Conservation (phyloP, 352 stramenopile genomes). For the Globisporangium barbulae region DNA sequence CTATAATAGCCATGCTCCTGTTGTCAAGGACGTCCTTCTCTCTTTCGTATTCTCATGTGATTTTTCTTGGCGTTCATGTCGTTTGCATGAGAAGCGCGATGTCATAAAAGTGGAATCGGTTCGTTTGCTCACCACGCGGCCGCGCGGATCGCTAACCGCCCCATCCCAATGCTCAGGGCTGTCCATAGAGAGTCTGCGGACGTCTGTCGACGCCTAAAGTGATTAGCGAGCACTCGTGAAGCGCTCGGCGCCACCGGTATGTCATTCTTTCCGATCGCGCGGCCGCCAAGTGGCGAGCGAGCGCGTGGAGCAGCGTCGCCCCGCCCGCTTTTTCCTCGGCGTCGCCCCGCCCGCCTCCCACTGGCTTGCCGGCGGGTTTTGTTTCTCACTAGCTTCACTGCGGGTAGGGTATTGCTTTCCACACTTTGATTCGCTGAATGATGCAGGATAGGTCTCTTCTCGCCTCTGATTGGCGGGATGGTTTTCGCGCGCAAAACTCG, state of each 20-base stretch:
- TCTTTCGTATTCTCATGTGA: conserved; percentile 4
- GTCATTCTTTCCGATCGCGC: conserved; percentile 13
- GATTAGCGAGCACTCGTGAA: neutral
- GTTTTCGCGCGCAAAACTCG: conserved; percentile 7
- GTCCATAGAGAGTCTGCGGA: neutral
- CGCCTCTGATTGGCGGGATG: conserved; percentile 8
- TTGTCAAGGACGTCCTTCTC: neutral
- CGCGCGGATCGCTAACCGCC: neutral
- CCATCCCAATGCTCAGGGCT: neutral
- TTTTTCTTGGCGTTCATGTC: neutral
- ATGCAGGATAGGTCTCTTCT: too few relatives aligned
- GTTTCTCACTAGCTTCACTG: conserved; percentile 7
- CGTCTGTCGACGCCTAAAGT: neutral
- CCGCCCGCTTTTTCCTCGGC: neutral
- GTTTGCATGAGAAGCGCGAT: conserved; percentile 2
- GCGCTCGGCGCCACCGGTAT: neutral
- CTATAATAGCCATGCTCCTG: neutral
- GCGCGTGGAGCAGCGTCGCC: conserved; percentile 2
- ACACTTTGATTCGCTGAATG: too few relatives aligned
- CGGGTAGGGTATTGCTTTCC: too few relatives aligned
- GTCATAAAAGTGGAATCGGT: conserved; percentile 21
- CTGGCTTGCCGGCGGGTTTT: neutral
- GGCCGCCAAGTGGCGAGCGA: neutral
- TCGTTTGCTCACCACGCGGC: neutral
- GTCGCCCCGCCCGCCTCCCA: neutral